Percentiles rank a stretch among this genome's conserved stretches.
These are phyloP conservation scores for Clavariopsis aquatica DNA, from an alignment of 495 filamentous ascomycete genomes.

Conservation along the genomic window DNA sequence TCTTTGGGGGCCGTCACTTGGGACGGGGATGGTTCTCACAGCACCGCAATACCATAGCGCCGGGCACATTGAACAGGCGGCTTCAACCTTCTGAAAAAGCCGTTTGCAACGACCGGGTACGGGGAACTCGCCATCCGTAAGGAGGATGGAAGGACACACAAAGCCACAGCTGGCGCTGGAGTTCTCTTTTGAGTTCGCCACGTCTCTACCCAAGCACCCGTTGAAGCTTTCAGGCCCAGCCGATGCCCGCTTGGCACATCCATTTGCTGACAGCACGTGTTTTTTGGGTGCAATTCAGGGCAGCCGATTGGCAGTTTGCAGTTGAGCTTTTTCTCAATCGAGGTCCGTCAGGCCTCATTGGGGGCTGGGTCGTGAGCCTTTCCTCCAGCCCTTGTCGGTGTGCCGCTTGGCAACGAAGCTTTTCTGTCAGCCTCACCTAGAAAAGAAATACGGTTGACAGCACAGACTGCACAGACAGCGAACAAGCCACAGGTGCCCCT, in stretches of 20 bases:
- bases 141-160: not conserved
- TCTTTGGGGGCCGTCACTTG: not conserved
- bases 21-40: not conserved
- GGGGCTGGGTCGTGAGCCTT: not conserved
- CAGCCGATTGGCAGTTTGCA: not conserved
- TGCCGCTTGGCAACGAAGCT: conserved; percentile 2
- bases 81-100: not conserved
- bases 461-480: not conserved
- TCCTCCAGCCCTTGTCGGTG: not conserved
- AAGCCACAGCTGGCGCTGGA: not conserved
- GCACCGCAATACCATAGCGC: not conserved
- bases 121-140: not conserved
- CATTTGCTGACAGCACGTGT: conserved; percentile 2
- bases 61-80: not conserved
- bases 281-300: not conserved
- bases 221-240: conserved; percentile 1
- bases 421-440: conserved; percentile 9
- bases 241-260: not conserved
- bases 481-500: not conserved
- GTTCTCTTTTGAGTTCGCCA: not conserved
- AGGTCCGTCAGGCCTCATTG: not conserved
- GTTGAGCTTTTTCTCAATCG: not conserved
- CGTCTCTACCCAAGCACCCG: not conserved
- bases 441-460: not conserved
- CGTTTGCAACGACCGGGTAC: not conserved